Conservation (phyloP, 495 filamentous ascomycete species). For the Aspergillus bertholletiae region DNA sequence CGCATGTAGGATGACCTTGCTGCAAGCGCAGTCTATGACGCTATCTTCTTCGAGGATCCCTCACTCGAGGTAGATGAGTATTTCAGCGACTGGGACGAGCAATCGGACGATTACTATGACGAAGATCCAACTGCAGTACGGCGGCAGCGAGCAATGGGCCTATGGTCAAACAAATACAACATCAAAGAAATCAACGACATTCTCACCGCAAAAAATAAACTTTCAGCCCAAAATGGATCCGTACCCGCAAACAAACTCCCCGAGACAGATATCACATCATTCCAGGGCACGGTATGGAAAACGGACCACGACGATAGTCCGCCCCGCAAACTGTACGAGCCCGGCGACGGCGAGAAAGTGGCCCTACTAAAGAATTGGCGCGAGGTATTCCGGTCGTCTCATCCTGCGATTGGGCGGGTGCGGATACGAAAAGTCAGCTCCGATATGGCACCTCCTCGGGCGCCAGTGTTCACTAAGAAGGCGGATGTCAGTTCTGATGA, state of each 20-base stretch:
- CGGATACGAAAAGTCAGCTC: slow-evolving; percentile 14
- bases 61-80: slow-evolving; percentile 39
- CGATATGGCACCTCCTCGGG: neutral
- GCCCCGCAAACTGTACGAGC: slow-evolving; percentile 32
- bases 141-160: slow-evolving; percentile 15
- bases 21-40: slow-evolving; percentile 39
- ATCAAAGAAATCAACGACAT: neutral
- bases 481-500: neutral
- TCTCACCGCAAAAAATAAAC: slow-evolving; percentile 6
- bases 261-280: slow-evolving; percentile 25
- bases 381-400: slow-evolving; percentile 42
- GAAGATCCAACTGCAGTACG: slow-evolving; percentile 35
- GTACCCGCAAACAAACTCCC: slow-evolving; percentile 10
- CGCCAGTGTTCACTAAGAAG: neutral
- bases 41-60: slow-evolving; percentile 38
- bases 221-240: neutral
- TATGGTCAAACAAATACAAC: slow-evolving; percentile 2
- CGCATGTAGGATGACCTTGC: slow-evolving; percentile 48
- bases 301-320: slow-evolving; percentile 23
- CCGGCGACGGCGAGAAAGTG: slow-evolving; percentile 38
- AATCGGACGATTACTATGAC: slow-evolving; percentile 50
- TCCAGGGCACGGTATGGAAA: slow-evolving; percentile 43
- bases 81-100: slow-evolving; percentile 48
- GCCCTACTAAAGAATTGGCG: slow-evolving; percentile 49
- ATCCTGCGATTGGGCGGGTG: slow-evolving; percentile 30